Evolutionary conservation across 2,329 filamentous ascomycete genomes (phyloP).

Genomic region (Penicillium sp.): DNA sequence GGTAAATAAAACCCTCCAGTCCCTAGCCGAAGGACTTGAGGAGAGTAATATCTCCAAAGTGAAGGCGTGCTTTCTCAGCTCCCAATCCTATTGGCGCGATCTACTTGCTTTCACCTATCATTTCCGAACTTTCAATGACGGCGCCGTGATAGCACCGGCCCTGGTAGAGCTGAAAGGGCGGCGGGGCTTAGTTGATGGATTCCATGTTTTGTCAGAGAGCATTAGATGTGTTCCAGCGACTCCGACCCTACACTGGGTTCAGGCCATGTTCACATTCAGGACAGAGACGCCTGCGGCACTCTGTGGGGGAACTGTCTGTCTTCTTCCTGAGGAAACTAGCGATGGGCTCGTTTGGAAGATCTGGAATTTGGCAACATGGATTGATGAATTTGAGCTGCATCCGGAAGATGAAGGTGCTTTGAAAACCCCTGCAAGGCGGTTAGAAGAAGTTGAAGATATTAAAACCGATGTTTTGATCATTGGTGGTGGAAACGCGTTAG

Average conservation of each 20-base stretch:
- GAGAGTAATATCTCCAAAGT: not conserved
- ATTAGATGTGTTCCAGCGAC: not conserved
- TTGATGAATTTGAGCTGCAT: not conserved
- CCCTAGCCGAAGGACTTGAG: not conserved
- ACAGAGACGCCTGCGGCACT: not conserved
- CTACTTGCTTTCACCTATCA: not conserved
- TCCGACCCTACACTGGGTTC: not conserved
- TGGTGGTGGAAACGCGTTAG: not conserved
- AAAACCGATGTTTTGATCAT: not conserved
- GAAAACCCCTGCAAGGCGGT: not conserved
- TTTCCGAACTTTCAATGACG: not conserved
- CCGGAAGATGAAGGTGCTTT: not conserved
- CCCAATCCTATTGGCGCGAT: not conserved
- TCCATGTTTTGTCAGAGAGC: not conserved
- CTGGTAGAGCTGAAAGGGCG: not conserved
- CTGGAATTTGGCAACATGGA: not conserved
- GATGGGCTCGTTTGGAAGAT: not conserved
- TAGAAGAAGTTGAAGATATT: not conserved
- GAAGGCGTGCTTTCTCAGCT: not conserved
- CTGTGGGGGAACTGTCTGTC: not conserved
- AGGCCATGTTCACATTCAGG: not conserved
- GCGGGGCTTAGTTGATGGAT: not conserved
- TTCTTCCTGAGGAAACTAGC: not conserved
- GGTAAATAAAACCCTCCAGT: not conserved
- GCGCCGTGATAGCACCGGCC: not conserved